A percentile compares a stretch with the other conserved stretches of the same genome.
These are phyloP conservation scores for Exophiala sideris DNA, from an alignment of 2,329 filamentous ascomycete genomes.

Conservation along the genomic window DNA sequence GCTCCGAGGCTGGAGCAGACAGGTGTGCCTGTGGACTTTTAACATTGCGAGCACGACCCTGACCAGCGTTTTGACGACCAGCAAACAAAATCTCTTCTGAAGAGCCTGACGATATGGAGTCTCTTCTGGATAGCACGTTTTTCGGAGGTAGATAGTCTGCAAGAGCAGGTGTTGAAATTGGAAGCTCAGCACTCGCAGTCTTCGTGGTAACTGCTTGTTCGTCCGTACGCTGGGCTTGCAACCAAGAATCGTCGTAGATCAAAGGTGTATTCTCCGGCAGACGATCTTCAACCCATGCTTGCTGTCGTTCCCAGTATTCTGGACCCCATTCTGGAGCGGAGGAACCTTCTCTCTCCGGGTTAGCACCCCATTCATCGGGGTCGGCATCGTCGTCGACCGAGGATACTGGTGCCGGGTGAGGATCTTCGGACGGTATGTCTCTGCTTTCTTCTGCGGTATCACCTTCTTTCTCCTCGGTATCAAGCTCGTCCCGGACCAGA, in stretches of 20 bases:
- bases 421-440: not conserved
- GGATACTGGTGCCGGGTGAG: not conserved
- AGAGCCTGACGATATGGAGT: slow-evolving; percentile 20
- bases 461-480: not conserved
- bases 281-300: too few relatives aligned
- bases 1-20: not conserved
- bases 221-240: too few relatives aligned
- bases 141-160: not conserved
- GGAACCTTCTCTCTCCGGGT: too few relatives aligned
- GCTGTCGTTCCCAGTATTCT: too few relatives aligned
- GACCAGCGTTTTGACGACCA: slow-evolving; percentile 15
- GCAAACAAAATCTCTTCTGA: slow-evolving; percentile 26
- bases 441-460: not conserved
- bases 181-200: not conserved
- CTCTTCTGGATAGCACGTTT: slow-evolving; percentile 2
- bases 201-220: too few relatives aligned
- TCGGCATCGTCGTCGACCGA: too few relatives aligned
- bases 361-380: too few relatives aligned
- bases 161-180: not conserved
- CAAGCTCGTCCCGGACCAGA: slow-evolving; percentile 36
- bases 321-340: too few relatives aligned
- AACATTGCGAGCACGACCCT: not conserved
- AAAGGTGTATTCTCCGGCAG: too few relatives aligned
- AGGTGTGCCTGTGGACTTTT: not conserved
- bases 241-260: too few relatives aligned